Percentiles rank a stretch among this genome's conserved stretches.
phyloP scores from a whole-genome alignment of 345 rosid genomes.

The Dimocarpus longan region DNA sequence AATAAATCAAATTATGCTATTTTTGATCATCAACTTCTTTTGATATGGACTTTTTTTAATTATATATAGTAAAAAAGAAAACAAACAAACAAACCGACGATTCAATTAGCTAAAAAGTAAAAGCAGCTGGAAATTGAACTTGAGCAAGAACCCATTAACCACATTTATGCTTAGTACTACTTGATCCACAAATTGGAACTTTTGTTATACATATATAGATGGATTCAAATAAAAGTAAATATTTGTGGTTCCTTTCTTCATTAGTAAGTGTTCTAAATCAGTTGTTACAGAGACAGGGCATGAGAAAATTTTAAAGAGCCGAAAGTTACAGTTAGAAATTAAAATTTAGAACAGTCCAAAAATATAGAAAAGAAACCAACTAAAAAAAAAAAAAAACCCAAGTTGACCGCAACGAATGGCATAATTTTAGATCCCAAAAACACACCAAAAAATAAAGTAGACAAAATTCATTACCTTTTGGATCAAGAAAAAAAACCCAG shows the following conservation, averaged over 20 bases:
- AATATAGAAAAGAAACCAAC: constrained; percentile 24
- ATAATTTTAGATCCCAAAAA: constrained; percentile 48
- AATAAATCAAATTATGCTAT: not conserved
- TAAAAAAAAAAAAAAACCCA: constrained; percentile 12
- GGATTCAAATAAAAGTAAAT: not conserved
- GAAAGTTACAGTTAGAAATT: constrained; percentile 47
- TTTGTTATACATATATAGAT: not conserved
- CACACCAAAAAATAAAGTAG: constrained; percentile 24
- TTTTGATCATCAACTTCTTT: constrained; percentile 12
- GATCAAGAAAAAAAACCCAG: constrained; percentile 25
- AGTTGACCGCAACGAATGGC: constrained; percentile 28
- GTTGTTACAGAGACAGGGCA: constrained; percentile 47
- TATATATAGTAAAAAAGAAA: not conserved
- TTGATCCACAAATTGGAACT: not conserved
- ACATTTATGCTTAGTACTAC: not conserved
- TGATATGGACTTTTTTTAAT: constrained; percentile 15
- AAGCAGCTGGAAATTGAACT: constrained; percentile 1
- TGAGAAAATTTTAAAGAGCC: constrained; percentile 17
- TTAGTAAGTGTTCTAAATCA: constrained; percentile 29
- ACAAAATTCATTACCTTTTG: constrained; percentile 45
- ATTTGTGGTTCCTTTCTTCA: constrained; percentile 3
- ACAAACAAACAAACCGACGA: constrained; percentile 18
- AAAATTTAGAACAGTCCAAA: constrained; percentile 39
- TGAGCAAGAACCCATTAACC: constrained; percentile 13
- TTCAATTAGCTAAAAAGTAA: constrained; percentile 4